phyloP scores from a whole-genome alignment of 495 filamentous ascomycete genomes.

The Opeltia flavorubescens region DNA sequence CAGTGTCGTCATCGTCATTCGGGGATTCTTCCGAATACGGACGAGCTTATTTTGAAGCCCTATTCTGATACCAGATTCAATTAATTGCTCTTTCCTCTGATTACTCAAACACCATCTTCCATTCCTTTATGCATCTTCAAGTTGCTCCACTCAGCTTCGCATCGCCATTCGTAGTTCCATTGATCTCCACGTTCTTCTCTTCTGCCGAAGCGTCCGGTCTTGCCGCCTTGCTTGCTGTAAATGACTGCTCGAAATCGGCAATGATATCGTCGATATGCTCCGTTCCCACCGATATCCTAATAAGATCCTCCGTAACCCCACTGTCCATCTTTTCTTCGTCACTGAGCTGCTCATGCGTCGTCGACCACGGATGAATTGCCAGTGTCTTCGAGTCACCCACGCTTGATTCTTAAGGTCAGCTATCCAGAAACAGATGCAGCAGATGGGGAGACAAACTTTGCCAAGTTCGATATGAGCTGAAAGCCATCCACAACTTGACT shows the following conservation, averaged over 20 bases:
- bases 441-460: slow-evolving; percentile 41
- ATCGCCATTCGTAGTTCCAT: slow-evolving; percentile 19
- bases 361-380: slow-evolving; percentile 92
- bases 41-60: no score
- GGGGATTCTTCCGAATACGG: no score
- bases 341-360: slow-evolving; percentile 86
- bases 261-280: slow-evolving; percentile 99
- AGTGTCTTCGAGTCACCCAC: slow-evolving; percentile 70
- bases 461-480: slow-evolving; percentile 87
- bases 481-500: slow-evolving; percentile 84
- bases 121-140: slow-evolving; percentile 2
- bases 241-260: slow-evolving; percentile 87
- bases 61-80: no score
- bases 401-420: slow-evolving; percentile 19
- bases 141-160: slow-evolving; percentile 19
- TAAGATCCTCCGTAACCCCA: slow-evolving; percentile 83
- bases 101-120: neutral
- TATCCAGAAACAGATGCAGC: neutral
- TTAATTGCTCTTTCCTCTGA: neutral
- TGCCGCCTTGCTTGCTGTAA: slow-evolving; percentile 39
- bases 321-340: slow-evolving; percentile 70
- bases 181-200: slow-evolving; percentile 19
- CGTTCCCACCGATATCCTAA: slow-evolving; percentile 91
- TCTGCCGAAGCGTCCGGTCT: slow-evolving; percentile 14
- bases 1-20: no score